These are phyloP conservation scores for Rhodotorula sp. DNA, from an alignment of 1,284 basidiomycete species.

Conservation along the genomic window DNA sequence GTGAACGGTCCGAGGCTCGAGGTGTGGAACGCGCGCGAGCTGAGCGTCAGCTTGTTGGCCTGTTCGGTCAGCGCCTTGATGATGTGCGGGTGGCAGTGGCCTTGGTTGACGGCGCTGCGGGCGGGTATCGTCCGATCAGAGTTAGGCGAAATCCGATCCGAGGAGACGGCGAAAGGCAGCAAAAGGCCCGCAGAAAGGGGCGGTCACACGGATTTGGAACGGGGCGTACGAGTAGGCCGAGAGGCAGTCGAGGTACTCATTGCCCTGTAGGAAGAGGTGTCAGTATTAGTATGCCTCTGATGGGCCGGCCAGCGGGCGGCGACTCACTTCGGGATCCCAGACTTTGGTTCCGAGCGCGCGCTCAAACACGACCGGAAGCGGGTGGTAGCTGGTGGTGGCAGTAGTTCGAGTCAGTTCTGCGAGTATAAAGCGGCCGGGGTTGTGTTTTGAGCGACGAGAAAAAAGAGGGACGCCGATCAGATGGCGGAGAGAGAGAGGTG, in stretches of 20 bases:
- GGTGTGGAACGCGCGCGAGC: slow-evolving; percentile 96
- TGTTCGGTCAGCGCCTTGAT: slow-evolving; percentile 69
- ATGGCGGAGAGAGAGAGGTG: too few relatives aligned
- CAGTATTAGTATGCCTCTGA: slow-evolving; percentile 1
- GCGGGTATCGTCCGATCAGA: slow-evolving; percentile 1
- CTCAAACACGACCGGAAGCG: slow-evolving; percentile 91
- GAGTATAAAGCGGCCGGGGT: background rate
- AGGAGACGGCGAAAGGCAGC: slow-evolving; percentile 17
- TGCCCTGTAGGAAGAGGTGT: slow-evolving; percentile 36
- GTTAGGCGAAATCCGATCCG: background rate
- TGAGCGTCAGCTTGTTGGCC: slow-evolving; percentile 85
- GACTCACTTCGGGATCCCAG: slow-evolving; percentile 43
- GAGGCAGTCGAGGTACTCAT: slow-evolving; percentile 66
- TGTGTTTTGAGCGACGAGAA: too few relatives aligned
- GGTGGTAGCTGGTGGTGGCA: slow-evolving; percentile 75
- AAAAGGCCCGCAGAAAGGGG: background rate
- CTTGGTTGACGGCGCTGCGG: slow-evolving; percentile 80
- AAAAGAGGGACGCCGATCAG: too few relatives aligned
- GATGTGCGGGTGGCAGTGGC: slow-evolving; percentile 93
- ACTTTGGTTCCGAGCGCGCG: slow-evolving; percentile 70
- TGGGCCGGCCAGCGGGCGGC: background rate
- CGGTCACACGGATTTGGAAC: background rate
- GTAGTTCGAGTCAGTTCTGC: background rate
- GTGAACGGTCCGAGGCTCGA: slow-evolving; percentile 86
- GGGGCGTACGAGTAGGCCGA: slow-evolving; percentile 87